Conservation (phyloP, 345 rosid species). For the Pseudoturritis turrita region DNA sequence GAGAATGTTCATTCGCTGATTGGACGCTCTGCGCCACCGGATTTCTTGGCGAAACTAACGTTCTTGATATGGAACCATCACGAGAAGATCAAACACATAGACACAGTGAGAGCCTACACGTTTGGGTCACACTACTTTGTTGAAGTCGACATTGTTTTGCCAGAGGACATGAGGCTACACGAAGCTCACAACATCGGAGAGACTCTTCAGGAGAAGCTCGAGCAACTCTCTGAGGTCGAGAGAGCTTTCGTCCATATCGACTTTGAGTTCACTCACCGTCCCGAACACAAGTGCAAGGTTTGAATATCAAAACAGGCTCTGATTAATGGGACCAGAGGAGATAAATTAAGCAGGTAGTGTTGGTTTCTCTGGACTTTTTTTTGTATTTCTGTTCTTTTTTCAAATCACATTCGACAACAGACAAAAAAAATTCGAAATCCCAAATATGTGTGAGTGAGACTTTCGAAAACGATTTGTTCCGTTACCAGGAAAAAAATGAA, state of each 20-base stretch:
- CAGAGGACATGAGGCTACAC: conserved; percentile 58
- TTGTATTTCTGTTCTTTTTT: not conserved
- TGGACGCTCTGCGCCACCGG: conserved; percentile 80
- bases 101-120: conserved; percentile 80
- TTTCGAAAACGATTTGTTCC: not conserved
- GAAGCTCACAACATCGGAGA: conserved; percentile 83
- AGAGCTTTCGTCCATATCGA: conserved; percentile 85
- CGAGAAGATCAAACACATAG: conserved; percentile 66
- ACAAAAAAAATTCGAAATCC: not conserved
- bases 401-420: not conserved
- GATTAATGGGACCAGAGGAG: not conserved
- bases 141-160: conserved; percentile 77
- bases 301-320: not conserved
- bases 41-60: conserved; percentile 68
- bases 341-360: not conserved
- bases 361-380: not conserved
- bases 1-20: conserved; percentile 68
- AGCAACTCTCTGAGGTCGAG: conserved; percentile 72
- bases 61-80: conserved; percentile 82
- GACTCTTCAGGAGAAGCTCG: conserved; percentile 80
- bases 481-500: not conserved
- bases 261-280: conserved; percentile 73
- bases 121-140: conserved; percentile 80
- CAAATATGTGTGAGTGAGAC: not conserved
- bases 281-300: conserved; percentile 60